These are phyloP conservation scores for Scheffersomyces lignicola DNA, from an alignment of 1,139 yeast species.

Conservation along the genomic window DNA sequence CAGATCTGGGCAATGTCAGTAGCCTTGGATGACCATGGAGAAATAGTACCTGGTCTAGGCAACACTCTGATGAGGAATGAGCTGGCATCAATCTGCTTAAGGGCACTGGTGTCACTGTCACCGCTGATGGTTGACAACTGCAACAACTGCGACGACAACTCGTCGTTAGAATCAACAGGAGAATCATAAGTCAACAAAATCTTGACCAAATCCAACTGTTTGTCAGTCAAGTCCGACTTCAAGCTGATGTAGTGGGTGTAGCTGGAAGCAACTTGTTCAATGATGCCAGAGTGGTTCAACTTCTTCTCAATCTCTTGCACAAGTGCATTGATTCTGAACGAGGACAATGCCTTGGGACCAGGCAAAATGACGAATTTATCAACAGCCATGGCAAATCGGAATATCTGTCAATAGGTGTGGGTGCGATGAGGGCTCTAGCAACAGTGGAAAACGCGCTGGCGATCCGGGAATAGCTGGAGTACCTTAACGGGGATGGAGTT, in stretches of 20 bases:
- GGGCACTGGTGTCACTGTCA: constrained; percentile 23
- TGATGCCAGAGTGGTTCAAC: constrained; percentile 58
- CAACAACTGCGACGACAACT: constrained; percentile 47
- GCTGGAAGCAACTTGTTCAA: constrained; percentile 68
- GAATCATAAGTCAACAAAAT: constrained; percentile 75
- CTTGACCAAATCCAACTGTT: constrained; percentile 52
- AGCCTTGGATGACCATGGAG: constrained; percentile 99
- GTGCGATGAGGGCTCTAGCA: not conserved
- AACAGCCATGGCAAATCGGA: constrained; percentile 6
- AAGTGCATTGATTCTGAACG: constrained; percentile 76
- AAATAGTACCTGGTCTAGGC: constrained; percentile 94
- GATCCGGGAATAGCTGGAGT: constrained; percentile 2
- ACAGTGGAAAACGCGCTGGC: constrained; percentile 3
- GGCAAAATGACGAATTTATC: constrained; percentile 59
- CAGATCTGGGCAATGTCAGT: constrained; percentile 90
- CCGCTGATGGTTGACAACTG: constrained; percentile 27
- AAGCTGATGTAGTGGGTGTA: constrained; percentile 81
- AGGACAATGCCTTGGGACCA: constrained; percentile 90
- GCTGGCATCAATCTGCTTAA: constrained; percentile 42
- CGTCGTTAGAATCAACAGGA: constrained; percentile 55
- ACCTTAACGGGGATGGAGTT: constrained; percentile 1
- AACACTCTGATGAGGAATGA: constrained; percentile 69
- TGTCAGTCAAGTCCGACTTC: constrained; percentile 32
- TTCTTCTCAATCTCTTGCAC: constrained; percentile 70
- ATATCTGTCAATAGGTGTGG: constrained; percentile 17